These are phyloP conservation scores for Mitragyna speciosa DNA, from an alignment of 257 asterid genomes.

Conservation along the genomic window DNA sequence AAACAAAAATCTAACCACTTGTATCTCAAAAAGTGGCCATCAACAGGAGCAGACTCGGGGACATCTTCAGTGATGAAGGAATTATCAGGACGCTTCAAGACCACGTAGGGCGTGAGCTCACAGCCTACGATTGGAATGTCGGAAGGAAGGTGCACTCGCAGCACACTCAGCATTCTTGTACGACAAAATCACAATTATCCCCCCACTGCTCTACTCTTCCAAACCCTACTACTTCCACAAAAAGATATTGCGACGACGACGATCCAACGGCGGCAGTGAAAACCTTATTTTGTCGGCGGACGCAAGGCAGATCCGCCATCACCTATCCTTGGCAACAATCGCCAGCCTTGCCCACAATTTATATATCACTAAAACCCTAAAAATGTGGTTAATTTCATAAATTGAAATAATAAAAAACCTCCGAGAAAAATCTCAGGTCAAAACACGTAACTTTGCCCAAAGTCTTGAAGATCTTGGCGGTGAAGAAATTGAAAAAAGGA, in stretches of 20 bases:
- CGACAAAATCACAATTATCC: not conserved
- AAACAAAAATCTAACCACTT: constrained; percentile 57
- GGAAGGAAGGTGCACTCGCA: constrained; percentile 92
- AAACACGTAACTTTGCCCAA: not conserved
- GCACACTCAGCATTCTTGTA: constrained; percentile 79
- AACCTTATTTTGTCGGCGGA: constrained; percentile 45
- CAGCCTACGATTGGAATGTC: constrained; percentile 97
- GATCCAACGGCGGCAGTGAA: constrained; percentile 5
- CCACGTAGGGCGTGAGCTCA: constrained; percentile 86
- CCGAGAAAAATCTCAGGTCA: not conserved
- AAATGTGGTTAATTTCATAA: not conserved
- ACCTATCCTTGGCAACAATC: constrained; percentile 46
- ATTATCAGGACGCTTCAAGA: constrained; percentile 60
- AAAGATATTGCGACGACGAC: not conserved
- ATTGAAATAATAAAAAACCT: not conserved
- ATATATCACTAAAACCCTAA: constrained; percentile 27
- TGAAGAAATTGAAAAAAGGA: constrained; percentile 3
- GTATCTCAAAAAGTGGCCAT: constrained; percentile 72
- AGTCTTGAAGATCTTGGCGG: constrained; percentile 19
- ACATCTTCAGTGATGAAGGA: constrained; percentile 66
- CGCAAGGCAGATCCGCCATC: constrained; percentile 91
- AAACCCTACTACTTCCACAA: constrained; percentile 19
- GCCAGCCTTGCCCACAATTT: constrained; percentile 54
- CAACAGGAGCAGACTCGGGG: constrained; percentile 65
- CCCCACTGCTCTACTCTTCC: constrained; percentile 26